Evolutionary conservation across 2,329 filamentous ascomycete species (phyloP).

Genomic region (Pseudogymnoascus destructans): DNA sequence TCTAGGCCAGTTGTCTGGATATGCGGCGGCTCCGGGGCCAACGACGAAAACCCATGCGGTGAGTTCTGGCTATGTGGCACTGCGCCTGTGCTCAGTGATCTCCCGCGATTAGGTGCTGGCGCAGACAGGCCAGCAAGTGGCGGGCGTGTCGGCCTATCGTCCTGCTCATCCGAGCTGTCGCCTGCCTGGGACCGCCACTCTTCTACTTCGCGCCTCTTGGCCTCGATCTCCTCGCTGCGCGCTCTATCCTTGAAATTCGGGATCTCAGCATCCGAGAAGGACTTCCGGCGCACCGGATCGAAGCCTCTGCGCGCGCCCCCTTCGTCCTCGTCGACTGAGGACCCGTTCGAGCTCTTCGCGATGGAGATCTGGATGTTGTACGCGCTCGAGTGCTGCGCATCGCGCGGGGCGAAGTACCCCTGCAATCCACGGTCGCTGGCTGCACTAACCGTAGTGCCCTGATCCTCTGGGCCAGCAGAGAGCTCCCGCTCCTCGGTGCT

Average conservation of each 20-base stretch:
- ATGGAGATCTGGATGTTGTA: background rate
- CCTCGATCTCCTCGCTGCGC: constrained; percentile 19
- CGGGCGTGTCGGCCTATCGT: constrained; percentile 16
- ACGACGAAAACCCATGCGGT: background rate
- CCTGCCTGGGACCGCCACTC: constrained; percentile 24
- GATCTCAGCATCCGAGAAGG: constrained; percentile 17
- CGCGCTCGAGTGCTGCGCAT: background rate
- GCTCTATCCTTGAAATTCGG: constrained; percentile 25
- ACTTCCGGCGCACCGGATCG: constrained; percentile 21
- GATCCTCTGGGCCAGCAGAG: constrained; percentile 26
- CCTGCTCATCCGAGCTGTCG: constrained; percentile 16
- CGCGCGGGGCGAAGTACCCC: background rate
- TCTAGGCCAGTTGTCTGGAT: background rate
- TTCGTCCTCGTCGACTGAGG: constrained; percentile 13
- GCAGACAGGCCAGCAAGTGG: constrained; percentile 11
- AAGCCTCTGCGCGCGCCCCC: constrained; percentile 21
- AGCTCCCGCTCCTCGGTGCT: constrained; percentile 38
- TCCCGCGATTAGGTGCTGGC: constrained; percentile 18
- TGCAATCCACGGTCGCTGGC: background rate
- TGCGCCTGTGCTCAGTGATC: constrained; percentile 28
- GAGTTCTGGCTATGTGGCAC: background rate
- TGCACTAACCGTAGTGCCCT: constrained; percentile 12
- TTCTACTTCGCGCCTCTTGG: constrained; percentile 25
- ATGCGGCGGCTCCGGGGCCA: background rate
- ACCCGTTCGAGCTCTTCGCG: background rate